These are phyloP conservation scores for Plenodomus lindquistii DNA, from an alignment of 2,329 filamentous ascomycete species.

Conservation along the genomic window DNA sequence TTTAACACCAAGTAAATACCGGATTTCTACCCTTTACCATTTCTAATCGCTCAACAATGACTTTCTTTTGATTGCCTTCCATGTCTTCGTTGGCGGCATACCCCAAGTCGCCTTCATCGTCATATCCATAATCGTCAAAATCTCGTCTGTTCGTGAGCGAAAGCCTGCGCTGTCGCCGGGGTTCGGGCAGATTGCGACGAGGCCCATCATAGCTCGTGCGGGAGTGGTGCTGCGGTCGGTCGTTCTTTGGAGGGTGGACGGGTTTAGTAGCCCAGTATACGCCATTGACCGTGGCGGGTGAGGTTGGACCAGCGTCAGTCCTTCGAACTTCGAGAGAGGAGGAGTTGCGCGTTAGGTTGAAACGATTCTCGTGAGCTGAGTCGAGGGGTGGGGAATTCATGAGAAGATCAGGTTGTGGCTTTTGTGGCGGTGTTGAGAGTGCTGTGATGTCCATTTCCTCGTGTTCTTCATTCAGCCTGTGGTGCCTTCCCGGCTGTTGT, in stretches of 20 bases:
- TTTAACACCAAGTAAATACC: conserved; percentile 93
- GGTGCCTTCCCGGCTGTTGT: conserved; percentile 48
- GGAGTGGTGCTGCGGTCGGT: conserved; percentile 32
- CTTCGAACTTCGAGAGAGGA: conserved; percentile 47
- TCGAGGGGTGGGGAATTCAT: conserved; percentile 60
- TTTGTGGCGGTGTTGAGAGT: conserved; percentile 60
- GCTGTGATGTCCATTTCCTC: conserved; percentile 92
- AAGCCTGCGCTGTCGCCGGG: conserved; percentile 47
- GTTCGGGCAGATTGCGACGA: conserved; percentile 32
- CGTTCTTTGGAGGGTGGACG: conserved; percentile 15
- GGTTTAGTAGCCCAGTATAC: conserved; percentile 32
- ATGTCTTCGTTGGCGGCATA: conserved; percentile 93
- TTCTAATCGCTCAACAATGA: conserved; percentile 95
- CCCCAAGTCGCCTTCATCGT: conserved; percentile 88
- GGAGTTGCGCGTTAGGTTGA: conserved; percentile 53
- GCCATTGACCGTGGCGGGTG: conserved; percentile 41
- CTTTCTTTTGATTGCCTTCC: conserved; percentile 87
- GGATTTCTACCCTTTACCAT: conserved; percentile 94
- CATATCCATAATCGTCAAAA: conserved; percentile 43
- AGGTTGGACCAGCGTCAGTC: conserved; percentile 26
- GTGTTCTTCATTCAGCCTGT: conserved; percentile 54
- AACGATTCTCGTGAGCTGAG: conserved; percentile 47
- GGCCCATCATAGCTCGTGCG: conserved; percentile 50
- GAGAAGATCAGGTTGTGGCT: conserved; percentile 67
- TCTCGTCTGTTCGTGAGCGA: conserved; percentile 60